phyloP scores from a whole-genome alignment of 2,329 filamentous ascomycete genomes.

The Coniella vitis region DNA sequence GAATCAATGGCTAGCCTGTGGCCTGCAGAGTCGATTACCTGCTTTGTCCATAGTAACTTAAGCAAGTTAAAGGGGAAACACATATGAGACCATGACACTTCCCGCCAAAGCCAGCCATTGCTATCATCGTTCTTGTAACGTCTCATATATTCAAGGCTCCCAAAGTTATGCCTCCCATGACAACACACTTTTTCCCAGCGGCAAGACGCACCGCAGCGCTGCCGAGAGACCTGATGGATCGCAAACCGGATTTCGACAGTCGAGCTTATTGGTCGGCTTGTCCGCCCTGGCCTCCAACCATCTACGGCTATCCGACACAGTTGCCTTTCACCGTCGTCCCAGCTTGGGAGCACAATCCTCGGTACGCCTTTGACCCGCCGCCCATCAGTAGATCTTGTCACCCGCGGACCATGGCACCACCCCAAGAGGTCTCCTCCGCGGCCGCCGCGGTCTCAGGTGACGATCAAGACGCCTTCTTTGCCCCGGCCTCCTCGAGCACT shows the following conservation, averaged over 20 bases:
- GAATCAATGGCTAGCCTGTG: no score
- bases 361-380: background rate
- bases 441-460: background rate
- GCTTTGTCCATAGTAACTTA: no score
- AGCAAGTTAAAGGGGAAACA: no score
- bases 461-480: no score
- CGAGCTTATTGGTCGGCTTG: background rate
- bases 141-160: background rate
- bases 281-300: background rate
- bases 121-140: no score
- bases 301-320: background rate
- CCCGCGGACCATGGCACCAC: background rate
- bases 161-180: no score
- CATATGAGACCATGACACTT: no score
- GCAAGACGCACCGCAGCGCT: background rate
- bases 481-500: background rate
- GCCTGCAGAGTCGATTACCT: no score
- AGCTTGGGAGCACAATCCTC: background rate
- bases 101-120: no score
- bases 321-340: background rate
- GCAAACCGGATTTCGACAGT: background rate
- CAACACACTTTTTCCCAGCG: background rate
- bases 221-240: background rate
- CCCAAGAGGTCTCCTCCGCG: no score
- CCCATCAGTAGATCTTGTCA: background rate